Conservation (phyloP, 2,329 filamentous ascomycete genomes). For the Fonsecaea pugnacius region DNA sequence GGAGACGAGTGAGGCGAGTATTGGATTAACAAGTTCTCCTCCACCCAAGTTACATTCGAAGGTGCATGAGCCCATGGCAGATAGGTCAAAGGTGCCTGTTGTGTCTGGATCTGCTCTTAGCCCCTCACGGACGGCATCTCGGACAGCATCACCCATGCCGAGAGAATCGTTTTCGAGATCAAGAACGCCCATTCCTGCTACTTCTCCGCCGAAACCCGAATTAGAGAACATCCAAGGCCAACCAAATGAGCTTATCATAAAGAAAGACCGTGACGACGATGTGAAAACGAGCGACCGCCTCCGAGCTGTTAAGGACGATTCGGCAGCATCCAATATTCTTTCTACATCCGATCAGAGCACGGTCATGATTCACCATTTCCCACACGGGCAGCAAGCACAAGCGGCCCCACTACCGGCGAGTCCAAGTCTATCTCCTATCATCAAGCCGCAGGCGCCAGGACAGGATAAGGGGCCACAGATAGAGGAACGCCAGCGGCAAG, state of each 20-base stretch:
- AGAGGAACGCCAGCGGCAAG: not conserved
- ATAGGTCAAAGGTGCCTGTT: not conserved
- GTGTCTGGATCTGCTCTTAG: constrained; percentile 6
- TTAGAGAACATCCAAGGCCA: no score
- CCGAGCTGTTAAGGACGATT: constrained; percentile 22
- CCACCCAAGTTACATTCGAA: constrained; percentile 3
- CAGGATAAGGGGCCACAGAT: not conserved
- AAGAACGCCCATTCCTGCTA: not conserved
- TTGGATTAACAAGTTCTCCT: constrained; percentile 52
- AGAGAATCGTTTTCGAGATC: constrained; percentile 15
- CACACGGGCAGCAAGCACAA: not conserved
- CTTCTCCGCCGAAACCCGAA: constrained; percentile 1
- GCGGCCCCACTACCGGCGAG: not conserved
- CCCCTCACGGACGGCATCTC: constrained; percentile 2
- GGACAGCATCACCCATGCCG: constrained; percentile 12
- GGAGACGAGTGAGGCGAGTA: constrained; percentile 61
- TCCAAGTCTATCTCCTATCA: not conserved
- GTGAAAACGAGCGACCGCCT: constrained; percentile 17
- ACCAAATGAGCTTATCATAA: not conserved
- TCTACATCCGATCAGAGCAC: constrained; percentile 21
- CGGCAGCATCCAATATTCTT: constrained; percentile 12
- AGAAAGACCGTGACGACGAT: constrained; percentile 7
- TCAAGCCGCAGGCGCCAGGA: not conserved
- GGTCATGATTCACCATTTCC: constrained; percentile 19
- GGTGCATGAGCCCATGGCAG: constrained; percentile 5